A percentile compares a stretch with the other conserved stretches of the same genome.
Conservation (phyloP, 2,329 filamentous ascomycete genomes). For the Ophiostoma australiae region DNA sequence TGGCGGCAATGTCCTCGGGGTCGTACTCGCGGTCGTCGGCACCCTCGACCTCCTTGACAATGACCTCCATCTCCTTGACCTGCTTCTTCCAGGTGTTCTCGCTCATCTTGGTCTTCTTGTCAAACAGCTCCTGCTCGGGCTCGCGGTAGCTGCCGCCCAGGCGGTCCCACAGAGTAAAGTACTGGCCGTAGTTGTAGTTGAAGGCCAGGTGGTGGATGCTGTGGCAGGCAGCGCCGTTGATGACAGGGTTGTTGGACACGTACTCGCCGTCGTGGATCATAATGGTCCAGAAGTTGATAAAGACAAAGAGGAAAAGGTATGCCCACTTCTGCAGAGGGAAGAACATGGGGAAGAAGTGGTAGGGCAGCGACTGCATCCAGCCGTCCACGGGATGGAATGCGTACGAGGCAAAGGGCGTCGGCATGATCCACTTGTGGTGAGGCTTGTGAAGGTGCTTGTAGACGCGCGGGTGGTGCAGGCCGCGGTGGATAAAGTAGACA, state of each 20-base stretch:
- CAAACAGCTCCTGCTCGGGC: constrained; percentile 81
- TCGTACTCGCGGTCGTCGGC: constrained; percentile 49
- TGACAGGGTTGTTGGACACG: constrained; percentile 78
- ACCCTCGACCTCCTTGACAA: constrained; percentile 66
- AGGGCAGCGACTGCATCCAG: constrained; percentile 81
- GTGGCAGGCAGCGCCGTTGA: constrained; percentile 94
- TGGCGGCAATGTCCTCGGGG: constrained; percentile 19
- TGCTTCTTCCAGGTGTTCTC: constrained; percentile 75
- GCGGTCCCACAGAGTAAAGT: constrained; percentile 87
- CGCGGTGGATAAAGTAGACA: constrained; percentile 90
- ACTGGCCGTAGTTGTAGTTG: constrained; percentile 93
- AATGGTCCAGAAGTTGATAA: constrained; percentile 96
- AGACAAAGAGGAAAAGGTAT: constrained; percentile 78
- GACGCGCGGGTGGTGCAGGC: constrained; percentile 69
- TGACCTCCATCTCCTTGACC: constrained; percentile 66
- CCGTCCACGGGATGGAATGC: constrained; percentile 95
- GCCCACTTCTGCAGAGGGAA: constrained; percentile 90
- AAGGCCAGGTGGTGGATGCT: constrained; percentile 84
- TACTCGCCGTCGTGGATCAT: constrained; percentile 96
- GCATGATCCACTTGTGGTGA: constrained; percentile 99
- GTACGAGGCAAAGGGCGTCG: constrained; percentile 84
- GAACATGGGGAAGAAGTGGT: constrained; percentile 88
- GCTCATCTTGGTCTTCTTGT: constrained; percentile 79
- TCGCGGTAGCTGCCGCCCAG: constrained; percentile 79
- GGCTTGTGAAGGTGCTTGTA: constrained; percentile 94